Percentiles rank a stretch among this genome's conserved stretches.
These are phyloP conservation scores for Paragyromitra xinjiangensis DNA, from an alignment of 495 filamentous ascomycete genomes.

Conservation along the genomic window DNA sequence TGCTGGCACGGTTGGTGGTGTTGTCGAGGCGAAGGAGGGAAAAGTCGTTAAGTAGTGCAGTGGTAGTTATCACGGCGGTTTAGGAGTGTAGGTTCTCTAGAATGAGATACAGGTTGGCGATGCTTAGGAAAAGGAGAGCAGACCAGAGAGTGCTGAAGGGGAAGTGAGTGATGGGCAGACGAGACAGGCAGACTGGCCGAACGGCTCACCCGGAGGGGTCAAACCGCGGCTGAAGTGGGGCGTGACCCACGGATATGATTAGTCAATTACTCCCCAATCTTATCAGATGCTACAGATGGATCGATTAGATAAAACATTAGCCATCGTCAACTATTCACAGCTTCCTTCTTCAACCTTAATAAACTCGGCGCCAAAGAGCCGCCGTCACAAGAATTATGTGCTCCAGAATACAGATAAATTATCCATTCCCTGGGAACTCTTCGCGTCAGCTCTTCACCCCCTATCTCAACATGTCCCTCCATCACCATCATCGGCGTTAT, in stretches of 20 bases:
- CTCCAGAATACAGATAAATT: not conserved
- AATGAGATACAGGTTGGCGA: not conserved
- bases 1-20: conserved; percentile 6
- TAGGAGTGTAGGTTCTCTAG: not conserved
- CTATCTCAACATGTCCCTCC: conserved; percentile 1
- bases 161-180: not conserved
- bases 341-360: conserved; percentile 18
- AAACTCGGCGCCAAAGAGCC: conserved; percentile 14
- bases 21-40: conserved; percentile 43
- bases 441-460: not conserved
- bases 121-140: not conserved
- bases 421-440: not conserved
- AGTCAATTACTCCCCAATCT: conserved; percentile 13
- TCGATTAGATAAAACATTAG: conserved; percentile 21
- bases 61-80: conserved; percentile 45
- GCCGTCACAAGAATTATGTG: not conserved
- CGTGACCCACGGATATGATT: conserved; percentile 21
- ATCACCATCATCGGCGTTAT: not conserved
- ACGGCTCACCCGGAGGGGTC: conserved; percentile 26
- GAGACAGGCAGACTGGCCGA: conserved; percentile 1
- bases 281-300: conserved; percentile 31
- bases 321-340: not conserved
- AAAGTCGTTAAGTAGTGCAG: conserved; percentile 42
- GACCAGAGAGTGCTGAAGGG: not conserved
- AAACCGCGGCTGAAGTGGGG: conserved; percentile 42